Conservation (phyloP, 176 grass and related monocot genomes). For the Eragrostis curvula region DNA sequence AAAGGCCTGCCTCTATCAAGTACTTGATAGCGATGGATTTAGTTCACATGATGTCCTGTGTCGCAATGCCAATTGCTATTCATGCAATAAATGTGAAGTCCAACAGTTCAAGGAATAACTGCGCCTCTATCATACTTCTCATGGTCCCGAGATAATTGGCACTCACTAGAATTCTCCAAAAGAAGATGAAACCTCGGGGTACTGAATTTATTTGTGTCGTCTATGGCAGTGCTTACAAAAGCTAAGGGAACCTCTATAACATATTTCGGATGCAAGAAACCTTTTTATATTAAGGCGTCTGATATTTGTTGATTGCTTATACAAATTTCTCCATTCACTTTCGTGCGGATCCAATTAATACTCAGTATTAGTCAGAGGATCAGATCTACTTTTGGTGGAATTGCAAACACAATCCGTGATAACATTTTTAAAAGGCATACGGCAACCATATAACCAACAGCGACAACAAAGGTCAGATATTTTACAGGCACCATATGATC, state of each 20-base stretch:
- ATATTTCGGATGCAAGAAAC: background rate
- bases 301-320: slow-evolving; percentile 3
- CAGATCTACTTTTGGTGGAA: slow-evolving; percentile 10
- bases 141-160: slow-evolving; percentile 14
- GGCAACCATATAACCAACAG: background rate
- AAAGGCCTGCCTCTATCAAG: background rate
- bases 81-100: background rate
- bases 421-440: background rate
- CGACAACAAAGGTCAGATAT: background rate
- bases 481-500: slow-evolving; percentile 9
- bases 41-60: background rate
- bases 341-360: background rate
- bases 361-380: background rate
- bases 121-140: background rate
- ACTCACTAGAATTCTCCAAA: slow-evolving; percentile 16
- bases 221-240: background rate
- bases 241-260: slow-evolving; percentile 2
- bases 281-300: slow-evolving; percentile 8
- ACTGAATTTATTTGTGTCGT: background rate
- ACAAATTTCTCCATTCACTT: slow-evolving; percentile 5
- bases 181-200: background rate
- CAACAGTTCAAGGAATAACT: slow-evolving; percentile 14
- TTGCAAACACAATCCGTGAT: background rate
- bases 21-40: background rate
- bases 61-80: background rate